Percentiles rank a stretch among this genome's conserved stretches.
These are phyloP conservation scores for Chrysoporthe puriensis DNA, from an alignment of 2,329 filamentous ascomycete genomes.

Conservation along the genomic window DNA sequence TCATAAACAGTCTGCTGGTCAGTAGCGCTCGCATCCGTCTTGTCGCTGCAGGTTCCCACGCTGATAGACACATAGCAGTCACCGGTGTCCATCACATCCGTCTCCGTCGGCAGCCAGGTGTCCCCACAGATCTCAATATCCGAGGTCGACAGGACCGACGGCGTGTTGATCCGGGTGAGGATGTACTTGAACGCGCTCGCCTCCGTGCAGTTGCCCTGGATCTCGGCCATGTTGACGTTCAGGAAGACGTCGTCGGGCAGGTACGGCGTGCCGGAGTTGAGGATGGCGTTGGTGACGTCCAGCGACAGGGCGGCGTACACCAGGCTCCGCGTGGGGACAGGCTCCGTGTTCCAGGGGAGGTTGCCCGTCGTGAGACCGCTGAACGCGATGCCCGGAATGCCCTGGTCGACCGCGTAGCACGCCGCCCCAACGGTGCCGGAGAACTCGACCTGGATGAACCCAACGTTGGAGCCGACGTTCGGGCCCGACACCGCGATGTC, in stretches of 20 bases:
- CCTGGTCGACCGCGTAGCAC: slow-evolving; percentile 57
- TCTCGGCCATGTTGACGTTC: slow-evolving; percentile 70
- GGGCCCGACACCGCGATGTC: slow-evolving; percentile 69
- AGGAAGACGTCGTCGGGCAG: slow-evolving; percentile 64
- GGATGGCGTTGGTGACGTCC: slow-evolving; percentile 58
- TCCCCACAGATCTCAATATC: slow-evolving; percentile 63
- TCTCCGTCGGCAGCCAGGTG: slow-evolving; percentile 62
- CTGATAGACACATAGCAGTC: slow-evolving; percentile 68
- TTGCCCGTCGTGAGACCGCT: slow-evolving; percentile 56
- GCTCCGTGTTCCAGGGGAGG: slow-evolving; percentile 57
- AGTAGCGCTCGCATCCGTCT: slow-evolving; percentile 59
- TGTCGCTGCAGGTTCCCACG: slow-evolving; percentile 62
- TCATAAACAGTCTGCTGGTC: slow-evolving; percentile 55
- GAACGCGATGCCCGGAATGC: slow-evolving; percentile 71
- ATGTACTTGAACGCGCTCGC: slow-evolving; percentile 64
- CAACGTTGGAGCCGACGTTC: slow-evolving; percentile 62
- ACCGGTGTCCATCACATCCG: slow-evolving; percentile 49
- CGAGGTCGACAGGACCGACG: slow-evolving; percentile 51
- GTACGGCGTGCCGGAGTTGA: slow-evolving; percentile 63
- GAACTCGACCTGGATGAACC: slow-evolving; percentile 55
- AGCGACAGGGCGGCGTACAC: slow-evolving; percentile 68
- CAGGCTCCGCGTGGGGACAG: slow-evolving; percentile 55
- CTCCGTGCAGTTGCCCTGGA: slow-evolving; percentile 53
- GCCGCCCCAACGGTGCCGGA: slow-evolving; percentile 72
- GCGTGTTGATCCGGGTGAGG: slow-evolving; percentile 61